Percentiles rank a stretch among this genome's conserved stretches.
Conservation (phyloP, 208 protist genomes). For the Leishmania lainsoni region DNA sequence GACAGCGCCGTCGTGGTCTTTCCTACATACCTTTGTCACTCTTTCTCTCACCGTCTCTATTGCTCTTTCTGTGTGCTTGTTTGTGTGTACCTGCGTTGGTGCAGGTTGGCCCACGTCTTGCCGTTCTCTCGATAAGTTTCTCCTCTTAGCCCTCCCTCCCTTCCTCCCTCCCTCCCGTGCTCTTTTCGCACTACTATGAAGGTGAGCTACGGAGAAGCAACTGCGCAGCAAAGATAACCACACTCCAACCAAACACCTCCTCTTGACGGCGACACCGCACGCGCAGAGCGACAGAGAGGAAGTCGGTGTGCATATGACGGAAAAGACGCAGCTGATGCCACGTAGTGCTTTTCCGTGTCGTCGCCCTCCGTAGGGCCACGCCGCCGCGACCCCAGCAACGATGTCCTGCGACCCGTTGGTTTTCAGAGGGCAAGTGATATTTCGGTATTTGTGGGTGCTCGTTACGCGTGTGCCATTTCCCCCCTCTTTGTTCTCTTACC, state of each 20-base stretch:
- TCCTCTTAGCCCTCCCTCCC: not conserved
- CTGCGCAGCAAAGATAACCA: too few species aligned
- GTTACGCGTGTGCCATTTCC: not conserved
- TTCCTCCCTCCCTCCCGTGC: not conserved
- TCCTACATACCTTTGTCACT: not conserved
- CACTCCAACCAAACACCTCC: not conserved
- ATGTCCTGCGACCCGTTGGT: not conserved
- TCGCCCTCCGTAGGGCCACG: not conserved
- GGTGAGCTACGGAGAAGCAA: too few species aligned
- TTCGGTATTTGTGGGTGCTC: not conserved
- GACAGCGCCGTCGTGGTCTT: not conserved
- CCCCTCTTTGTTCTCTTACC: not conserved
- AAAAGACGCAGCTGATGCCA: not conserved
- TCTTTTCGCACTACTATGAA: not conserved
- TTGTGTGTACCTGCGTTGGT: not conserved
- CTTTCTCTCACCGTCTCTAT: not conserved
- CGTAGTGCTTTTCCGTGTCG: not conserved
- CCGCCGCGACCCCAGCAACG: not conserved
- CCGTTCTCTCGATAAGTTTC: not conserved
- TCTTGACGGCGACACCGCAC: not conserved
- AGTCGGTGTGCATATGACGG: not conserved
- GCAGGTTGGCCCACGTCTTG: not conserved
- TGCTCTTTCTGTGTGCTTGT: not conserved
- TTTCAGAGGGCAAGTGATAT: not conserved
- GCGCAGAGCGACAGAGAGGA: not conserved